Base-by-base conservation (phyloP, 495 filamentous ascomycete species). In the Penicillium pulvis region DNA sequence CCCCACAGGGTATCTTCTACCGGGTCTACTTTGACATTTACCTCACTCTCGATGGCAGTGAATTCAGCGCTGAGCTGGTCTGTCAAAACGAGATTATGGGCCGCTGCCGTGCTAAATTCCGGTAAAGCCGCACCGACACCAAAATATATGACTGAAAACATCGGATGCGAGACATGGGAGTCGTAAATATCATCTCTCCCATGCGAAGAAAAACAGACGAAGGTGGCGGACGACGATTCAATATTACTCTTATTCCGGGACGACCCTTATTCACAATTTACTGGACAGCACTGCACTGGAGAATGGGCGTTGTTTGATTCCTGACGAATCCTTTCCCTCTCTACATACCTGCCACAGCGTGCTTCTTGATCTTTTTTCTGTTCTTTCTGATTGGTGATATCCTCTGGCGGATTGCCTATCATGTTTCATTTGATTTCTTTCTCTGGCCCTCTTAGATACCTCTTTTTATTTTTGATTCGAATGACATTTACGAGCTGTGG, bases 61-160 rank as follows among this genome's bases (percentile, higher is more conserved):
- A 98, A 71, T 98, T 98, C 79, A 98, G 93, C 60, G 94, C 94
- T 48, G 95, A 98, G 82, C 75, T 98, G 30, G 95, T 98, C 48
- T 98, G 94, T 78, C 94, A 98, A 68, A 95, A 95, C 68, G 94
- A 98, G 76, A 91, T 98, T 58, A 98, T 98, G 94, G 94, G 94
- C 59, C 86, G 93, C 51, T 98, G 93, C 85, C 84, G 91, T 48
- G 90, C 93, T 50, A 85, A 92, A 69, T 97, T 97, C 75, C 76
- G 79, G 65, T 83, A 71, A 71, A 57, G 31, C 0, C 42, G 8
- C 16, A 16, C 42, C n/a, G 7, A 50, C 44, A 28, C 20, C 17
- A 49, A 49, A 49, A 49, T 31, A 31, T 6, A 49, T 31, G 46
- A 31, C 26, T 30, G 46, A 49, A 28, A 49, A 31, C 4, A 31